Evolutionary conservation across 23 red algal genomes (phyloP).

Genomic region (Rhodosorus marinus): DNA sequence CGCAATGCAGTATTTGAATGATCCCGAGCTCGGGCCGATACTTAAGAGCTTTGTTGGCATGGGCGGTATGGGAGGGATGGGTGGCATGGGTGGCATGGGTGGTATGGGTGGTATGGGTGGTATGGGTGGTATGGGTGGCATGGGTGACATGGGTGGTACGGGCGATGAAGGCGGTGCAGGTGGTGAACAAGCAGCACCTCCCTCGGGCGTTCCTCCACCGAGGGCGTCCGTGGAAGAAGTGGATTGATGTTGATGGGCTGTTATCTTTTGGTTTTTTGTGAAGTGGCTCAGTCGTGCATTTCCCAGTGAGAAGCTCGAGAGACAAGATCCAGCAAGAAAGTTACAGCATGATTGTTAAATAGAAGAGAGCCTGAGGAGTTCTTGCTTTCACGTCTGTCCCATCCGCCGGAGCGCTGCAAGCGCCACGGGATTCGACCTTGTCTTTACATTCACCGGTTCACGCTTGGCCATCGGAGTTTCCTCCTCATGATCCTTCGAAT

Average conservation of each 20-base stretch:
- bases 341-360: background rate
- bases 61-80: constrained; percentile 6
- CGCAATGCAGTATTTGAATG: constrained; percentile 17
- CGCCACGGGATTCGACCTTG: background rate
- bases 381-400: background rate
- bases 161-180: constrained; percentile 3
- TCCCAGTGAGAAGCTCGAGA: too few species aligned
- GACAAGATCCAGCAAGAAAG: background rate
- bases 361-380: background rate
- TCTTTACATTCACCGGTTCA: background rate
- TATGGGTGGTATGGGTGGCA: too few species aligned
- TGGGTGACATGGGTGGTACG: too few species aligned
- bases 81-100: constrained; percentile 14
- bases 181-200: background rate
- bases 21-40: constrained; percentile 30
- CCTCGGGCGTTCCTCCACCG: background rate
- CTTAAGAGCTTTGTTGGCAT: constrained; percentile 7
- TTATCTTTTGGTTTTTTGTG: background rate
- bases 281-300: too few species aligned
- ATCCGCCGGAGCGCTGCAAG: background rate
- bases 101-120: too few species aligned
- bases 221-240: background rate
- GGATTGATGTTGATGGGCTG: background rate
- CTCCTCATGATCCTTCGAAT: background rate
- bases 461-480: background rate